phyloP scores from a whole-genome alignment of 1,284 basidiomycete species.

The Heterobasidion annosum region DNA sequence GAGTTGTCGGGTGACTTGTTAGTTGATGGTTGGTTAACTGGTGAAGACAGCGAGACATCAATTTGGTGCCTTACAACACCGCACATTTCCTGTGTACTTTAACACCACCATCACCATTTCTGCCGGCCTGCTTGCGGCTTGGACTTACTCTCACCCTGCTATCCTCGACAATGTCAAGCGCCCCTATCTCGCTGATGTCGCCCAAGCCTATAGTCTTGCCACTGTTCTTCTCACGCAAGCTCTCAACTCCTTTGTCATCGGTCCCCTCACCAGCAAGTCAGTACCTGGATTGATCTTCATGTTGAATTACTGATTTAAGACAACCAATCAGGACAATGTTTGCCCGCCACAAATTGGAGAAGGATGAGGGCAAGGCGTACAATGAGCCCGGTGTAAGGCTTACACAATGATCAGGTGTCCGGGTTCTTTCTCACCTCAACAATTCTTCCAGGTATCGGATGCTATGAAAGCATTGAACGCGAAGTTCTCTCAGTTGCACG shows the following conservation, averaged over 20 bases:
- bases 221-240: slow-evolving; percentile 41
- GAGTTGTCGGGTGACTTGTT: slow-evolving; percentile 14
- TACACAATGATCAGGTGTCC: background rate
- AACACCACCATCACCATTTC: slow-evolving; percentile 48
- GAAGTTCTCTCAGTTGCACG: slow-evolving; percentile 58
- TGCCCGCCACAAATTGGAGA: slow-evolving; percentile 64
- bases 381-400: slow-evolving; percentile 45
- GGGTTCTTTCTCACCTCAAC: background rate
- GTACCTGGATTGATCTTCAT: slow-evolving; percentile 15
- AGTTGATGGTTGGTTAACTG: background rate
- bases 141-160: slow-evolving; percentile 57
- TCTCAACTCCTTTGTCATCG: slow-evolving; percentile 50
- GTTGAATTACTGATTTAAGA: slow-evolving; percentile 1
- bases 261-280: slow-evolving; percentile 60
- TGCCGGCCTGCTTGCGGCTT: slow-evolving; percentile 47
- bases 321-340: slow-evolving; percentile 51
- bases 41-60: slow-evolving; percentile 46
- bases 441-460: slow-evolving; percentile 43
- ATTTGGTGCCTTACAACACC: slow-evolving; percentile 71
- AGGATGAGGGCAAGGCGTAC: slow-evolving; percentile 62
- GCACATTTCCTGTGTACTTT: slow-evolving; percentile 73
- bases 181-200: slow-evolving; percentile 53
- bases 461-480: slow-evolving; percentile 63
- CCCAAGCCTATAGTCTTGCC: slow-evolving; percentile 59
- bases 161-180: slow-evolving; percentile 39